Conservation (phyloP, 805 yeast genomes). For the Tetrapisispora namnaoensis region DNA sequence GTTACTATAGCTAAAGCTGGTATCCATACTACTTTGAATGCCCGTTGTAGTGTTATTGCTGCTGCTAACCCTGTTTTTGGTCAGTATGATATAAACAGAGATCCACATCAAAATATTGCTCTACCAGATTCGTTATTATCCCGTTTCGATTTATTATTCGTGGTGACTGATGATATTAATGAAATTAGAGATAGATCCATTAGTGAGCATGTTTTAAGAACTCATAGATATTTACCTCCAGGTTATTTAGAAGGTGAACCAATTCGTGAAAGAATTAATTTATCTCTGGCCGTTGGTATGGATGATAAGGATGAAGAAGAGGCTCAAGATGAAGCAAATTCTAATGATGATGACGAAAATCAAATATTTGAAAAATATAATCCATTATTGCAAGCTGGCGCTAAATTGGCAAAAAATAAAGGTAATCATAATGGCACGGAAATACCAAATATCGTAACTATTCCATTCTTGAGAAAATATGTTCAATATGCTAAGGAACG, state of each 20-base stretch:
- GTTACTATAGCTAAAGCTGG: conserved; percentile 98
- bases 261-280: conserved; percentile 61
- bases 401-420: conserved; percentile 34
- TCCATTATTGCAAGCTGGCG: conserved; percentile 75
- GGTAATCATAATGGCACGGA: conserved; percentile 29
- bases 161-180: conserved; percentile 90
- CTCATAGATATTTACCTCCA: conserved; percentile 82
- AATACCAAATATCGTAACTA: conserved; percentile 47
- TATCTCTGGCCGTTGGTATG: conserved; percentile 77
- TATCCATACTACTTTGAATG: conserved; percentile 90
- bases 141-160: conserved; percentile 91
- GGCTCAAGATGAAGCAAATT: conserved; percentile 31
- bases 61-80: conserved; percentile 98
- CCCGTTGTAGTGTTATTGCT: conserved; percentile 92
- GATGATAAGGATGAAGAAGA: conserved; percentile 39
- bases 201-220: conserved; percentile 88
- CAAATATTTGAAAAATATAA: conserved; percentile 74
- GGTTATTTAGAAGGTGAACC: conserved; percentile 93
- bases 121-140: conserved; percentile 92
- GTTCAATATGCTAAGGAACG: conserved; percentile 90
- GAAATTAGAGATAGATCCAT: conserved; percentile 76
- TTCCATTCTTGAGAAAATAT: conserved; percentile 83
- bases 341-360: conserved; percentile 40
- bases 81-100: conserved; percentile 90
- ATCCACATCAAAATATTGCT: conserved; percentile 94